phyloP scores from a whole-genome alignment of 1,284 basidiomycete species.

The Neotropicomus parvogracilis region DNA sequence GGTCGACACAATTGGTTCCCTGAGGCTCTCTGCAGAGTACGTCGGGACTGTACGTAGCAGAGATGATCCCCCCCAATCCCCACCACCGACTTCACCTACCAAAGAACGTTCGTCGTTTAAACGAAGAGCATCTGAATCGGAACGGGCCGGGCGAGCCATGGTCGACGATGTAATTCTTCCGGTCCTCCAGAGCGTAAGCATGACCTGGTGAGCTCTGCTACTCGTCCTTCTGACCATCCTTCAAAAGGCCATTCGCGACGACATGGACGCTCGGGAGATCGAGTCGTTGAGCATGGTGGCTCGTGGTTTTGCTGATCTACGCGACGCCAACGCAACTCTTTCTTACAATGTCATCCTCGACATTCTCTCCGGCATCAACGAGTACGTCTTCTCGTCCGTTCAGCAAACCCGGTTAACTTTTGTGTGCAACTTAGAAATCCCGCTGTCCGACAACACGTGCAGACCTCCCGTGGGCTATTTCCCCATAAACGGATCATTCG shows the following conservation, averaged over 20 bases:
- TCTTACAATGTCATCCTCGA: conserved; percentile 87
- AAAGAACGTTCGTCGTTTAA: conserved; percentile 40
- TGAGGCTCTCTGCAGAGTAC: conserved; percentile 78
- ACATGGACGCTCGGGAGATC: conserved; percentile 84
- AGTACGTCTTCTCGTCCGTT: conserved; percentile 50
- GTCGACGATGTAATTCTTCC: conserved; percentile 82
- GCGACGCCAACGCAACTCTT: conserved; percentile 75
- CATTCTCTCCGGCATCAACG: conserved; percentile 86
- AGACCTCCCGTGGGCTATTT: conserved; percentile 68
- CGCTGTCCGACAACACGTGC: conserved; percentile 73
- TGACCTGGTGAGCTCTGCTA: not conserved
- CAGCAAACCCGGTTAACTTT: conserved; percentile 1
- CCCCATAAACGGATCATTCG: conserved; percentile 75
- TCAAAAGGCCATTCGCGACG: conserved; percentile 71
- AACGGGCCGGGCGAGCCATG: conserved; percentile 65
- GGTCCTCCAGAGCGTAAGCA: conserved; percentile 63
- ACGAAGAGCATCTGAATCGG: conserved; percentile 52
- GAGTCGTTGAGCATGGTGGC: conserved; percentile 88
- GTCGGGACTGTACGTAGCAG: conserved; percentile 65
- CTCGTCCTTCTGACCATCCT: conserved; percentile 14
- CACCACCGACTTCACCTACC: conserved; percentile 45
- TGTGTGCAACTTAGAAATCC: conserved; percentile 49
- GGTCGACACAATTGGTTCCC: conserved; percentile 74
- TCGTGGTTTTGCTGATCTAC: conserved; percentile 83
- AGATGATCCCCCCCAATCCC: conserved; percentile 44